phyloP scores from a whole-genome alignment of 2,329 filamentous ascomycete species.

The Colletotrichum spinosum region DNA sequence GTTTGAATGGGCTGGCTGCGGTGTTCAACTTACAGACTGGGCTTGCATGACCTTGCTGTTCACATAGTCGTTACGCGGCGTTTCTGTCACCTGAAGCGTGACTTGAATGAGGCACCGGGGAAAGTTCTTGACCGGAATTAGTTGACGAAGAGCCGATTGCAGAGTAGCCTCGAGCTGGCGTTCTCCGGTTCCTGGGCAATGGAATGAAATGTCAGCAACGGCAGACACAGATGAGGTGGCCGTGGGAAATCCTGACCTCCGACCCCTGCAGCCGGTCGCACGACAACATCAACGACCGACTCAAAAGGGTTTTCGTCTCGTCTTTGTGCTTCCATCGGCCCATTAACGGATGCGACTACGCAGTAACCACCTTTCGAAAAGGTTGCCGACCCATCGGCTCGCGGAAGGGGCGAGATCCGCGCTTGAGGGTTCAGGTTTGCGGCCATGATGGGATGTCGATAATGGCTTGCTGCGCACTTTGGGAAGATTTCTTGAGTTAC shows the following conservation, averaged over 20 bases:
- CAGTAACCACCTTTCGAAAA: conserved; percentile 82
- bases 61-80: conserved; percentile 75
- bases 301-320: conserved; percentile 94
- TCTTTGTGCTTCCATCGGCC: conserved; percentile 88
- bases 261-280: conserved; percentile 86
- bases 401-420: conserved; percentile 70
- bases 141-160: conserved; percentile 76
- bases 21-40: conserved; percentile 63
- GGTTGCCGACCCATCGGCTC: conserved; percentile 83
- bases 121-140: conserved; percentile 80
- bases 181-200: conserved; percentile 72
- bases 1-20: neutral
- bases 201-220: conserved; percentile 40
- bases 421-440: conserved; percentile 59
- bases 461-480: too few relatives aligned
- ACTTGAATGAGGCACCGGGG: conserved; percentile 84
- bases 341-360: conserved; percentile 88
- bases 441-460: conserved; percentile 29
- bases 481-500: too few relatives aligned
- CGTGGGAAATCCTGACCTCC: conserved; percentile 68
- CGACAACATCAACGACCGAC: conserved; percentile 88
- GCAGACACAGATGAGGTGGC: conserved; percentile 19
- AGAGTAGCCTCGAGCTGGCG: conserved; percentile 85
- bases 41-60: conserved; percentile 71
- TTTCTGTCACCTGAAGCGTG: conserved; percentile 79